phyloP scores from a whole-genome alignment of 2,329 filamentous ascomycete genomes.

The Aspergillus vadensis region DNA sequence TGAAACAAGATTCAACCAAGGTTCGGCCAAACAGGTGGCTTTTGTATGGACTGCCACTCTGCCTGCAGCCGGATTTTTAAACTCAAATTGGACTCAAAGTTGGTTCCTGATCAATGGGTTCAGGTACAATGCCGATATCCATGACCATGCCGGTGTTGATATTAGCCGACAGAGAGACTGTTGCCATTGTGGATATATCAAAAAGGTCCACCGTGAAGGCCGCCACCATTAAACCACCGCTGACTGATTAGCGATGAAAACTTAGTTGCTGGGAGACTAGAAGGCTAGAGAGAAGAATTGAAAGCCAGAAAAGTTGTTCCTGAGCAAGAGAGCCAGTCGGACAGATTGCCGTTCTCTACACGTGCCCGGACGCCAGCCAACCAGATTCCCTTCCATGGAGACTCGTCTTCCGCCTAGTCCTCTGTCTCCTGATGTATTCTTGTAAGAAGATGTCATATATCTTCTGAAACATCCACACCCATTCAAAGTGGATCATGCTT shows the following conservation, averaged over 20 bases:
- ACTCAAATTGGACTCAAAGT: neutral
- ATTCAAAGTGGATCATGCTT: neutral
- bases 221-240: neutral
- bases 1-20: neutral
- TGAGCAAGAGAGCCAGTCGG: neutral
- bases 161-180: neutral
- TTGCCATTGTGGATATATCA: neutral
- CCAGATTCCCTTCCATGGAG: neutral
- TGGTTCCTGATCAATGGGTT: neutral
- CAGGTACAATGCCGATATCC: neutral
- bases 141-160: neutral
- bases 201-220: neutral
- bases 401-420: neutral
- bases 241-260: neutral
- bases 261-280: neutral
- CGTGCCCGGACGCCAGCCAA: neutral
- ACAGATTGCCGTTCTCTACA: neutral
- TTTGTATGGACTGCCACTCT: neutral
- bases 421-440: neutral
- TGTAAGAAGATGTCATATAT: neutral
- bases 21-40: neutral
- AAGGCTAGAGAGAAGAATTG: neutral
- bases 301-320: neutral
- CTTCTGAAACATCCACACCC: neutral
- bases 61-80: neutral